Evolutionary conservation across 2,329 filamentous ascomycete genomes (phyloP).

Genomic region (Colletotrichum musicola): DNA sequence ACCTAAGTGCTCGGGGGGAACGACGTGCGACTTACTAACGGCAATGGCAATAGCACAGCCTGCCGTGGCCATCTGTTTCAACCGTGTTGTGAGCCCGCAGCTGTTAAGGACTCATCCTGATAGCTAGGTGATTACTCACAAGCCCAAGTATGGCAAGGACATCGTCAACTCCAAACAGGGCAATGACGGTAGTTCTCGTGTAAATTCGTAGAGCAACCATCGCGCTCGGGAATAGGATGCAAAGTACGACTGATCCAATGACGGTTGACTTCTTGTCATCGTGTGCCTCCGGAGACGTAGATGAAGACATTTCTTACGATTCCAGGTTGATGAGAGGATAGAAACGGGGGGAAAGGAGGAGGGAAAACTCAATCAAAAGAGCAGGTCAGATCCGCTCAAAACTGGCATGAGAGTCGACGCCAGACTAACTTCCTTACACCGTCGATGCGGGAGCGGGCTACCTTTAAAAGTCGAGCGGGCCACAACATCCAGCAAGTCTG

Average conservation of each 20-base stretch:
- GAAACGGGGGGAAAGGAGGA: not conserved
- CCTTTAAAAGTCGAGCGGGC: not conserved
- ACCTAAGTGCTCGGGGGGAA: not conserved
- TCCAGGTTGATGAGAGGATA: not conserved
- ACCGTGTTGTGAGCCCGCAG: not conserved
- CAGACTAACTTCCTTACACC: no score
- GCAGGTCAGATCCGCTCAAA: not conserved
- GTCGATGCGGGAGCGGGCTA: not conserved
- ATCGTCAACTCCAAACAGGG: slow-evolving; percentile 45
- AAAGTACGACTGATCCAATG: slow-evolving; percentile 40
- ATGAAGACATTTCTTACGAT: not conserved
- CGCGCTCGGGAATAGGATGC: slow-evolving; percentile 37
- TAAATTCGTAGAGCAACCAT: slow-evolving; percentile 43
- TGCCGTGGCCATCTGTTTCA: slow-evolving; percentile 17
- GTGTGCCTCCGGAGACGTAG: slow-evolving; percentile 2
- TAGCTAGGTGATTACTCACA: slow-evolving; percentile 35
- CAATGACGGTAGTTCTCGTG: slow-evolving; percentile 43
- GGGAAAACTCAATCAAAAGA: not conserved
- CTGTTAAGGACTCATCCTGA: not conserved
- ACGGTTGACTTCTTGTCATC: slow-evolving; percentile 37
- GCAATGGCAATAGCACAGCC: slow-evolving; percentile 27
- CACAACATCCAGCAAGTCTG: not conserved
- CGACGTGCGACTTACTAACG: slow-evolving; percentile 4
- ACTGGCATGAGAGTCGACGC: not conserved
- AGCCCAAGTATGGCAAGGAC: slow-evolving; percentile 43